Conservation (phyloP, 495 filamentous ascomycete species). For the Penicillium salamii region DNA sequence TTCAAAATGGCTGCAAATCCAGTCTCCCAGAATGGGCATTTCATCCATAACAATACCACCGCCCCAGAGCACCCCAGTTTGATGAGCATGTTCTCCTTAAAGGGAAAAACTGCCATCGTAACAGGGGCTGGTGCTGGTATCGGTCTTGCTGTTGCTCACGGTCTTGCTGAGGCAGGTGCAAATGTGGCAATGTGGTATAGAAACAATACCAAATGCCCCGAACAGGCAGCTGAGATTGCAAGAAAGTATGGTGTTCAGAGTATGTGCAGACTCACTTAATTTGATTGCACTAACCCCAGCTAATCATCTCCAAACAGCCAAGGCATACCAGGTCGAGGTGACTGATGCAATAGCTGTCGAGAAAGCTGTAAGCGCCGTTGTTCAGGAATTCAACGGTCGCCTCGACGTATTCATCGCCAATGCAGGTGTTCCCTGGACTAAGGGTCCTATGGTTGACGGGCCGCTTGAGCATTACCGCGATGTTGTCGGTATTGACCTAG, state of each 20-base stretch:
- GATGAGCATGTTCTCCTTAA: conserved; percentile 78
- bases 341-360: conserved; percentile 57
- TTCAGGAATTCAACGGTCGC: conserved; percentile 68
- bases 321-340: conserved; percentile 72
- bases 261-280: conserved; percentile 27
- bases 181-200: conserved; percentile 90
- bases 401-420: conserved; percentile 82
- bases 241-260: conserved; percentile 77
- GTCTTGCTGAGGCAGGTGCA: conserved; percentile 76
- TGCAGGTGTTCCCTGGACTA: conserved; percentile 71
- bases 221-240: conserved; percentile 71
- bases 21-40: conserved; percentile 45
- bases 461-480: conserved; percentile 62
- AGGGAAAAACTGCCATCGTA: conserved; percentile 80
- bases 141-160: conserved; percentile 73
- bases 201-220: conserved; percentile 66
- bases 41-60: conserved; percentile 58
- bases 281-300: neutral
- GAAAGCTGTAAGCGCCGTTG: conserved; percentile 52
- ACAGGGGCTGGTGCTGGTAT: conserved; percentile 82
- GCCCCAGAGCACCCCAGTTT: conserved; percentile 61
- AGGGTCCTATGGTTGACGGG: conserved; percentile 66
- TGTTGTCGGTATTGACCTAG: conserved; percentile 72
- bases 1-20: conserved; percentile 34
- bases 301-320: conserved; percentile 46